Conservation (phyloP, 2,329 filamentous ascomycete genomes). For the Grosmannia huntii region DNA sequence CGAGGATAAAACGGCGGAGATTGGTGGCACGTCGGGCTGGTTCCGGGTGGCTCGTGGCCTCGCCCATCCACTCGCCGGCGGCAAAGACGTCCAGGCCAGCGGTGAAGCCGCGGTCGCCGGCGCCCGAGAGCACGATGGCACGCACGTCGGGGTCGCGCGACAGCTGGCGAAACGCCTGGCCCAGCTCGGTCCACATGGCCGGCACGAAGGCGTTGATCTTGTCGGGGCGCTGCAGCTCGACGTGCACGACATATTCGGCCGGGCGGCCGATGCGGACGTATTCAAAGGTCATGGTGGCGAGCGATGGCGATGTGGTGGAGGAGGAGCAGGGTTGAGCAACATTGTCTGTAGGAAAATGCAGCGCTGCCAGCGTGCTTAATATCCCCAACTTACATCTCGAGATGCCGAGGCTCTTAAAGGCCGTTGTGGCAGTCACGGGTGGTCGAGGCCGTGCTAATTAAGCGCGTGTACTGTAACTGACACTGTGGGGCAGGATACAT, state of each 20-base stretch:
- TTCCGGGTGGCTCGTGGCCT: conserved; percentile 39
- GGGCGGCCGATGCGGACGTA: conserved; percentile 40
- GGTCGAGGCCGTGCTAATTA: neutral
- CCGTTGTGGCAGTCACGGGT: neutral
- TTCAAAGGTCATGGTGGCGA: conserved; percentile 24
- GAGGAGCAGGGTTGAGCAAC: neutral
- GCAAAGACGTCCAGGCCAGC: conserved; percentile 73
- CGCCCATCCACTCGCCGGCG: conserved; percentile 41
- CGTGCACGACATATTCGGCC: conserved; percentile 63
- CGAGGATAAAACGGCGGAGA: conserved; percentile 55
- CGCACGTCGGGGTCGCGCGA: conserved; percentile 62
- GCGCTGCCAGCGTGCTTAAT: neutral
- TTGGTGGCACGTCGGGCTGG: conserved; percentile 48
- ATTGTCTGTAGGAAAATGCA: neutral
- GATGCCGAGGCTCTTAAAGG: neutral
- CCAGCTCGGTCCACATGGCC: conserved; percentile 76
- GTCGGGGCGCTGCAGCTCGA: conserved; percentile 76
- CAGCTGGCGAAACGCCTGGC: conserved; percentile 56
- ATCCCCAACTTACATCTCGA: neutral
- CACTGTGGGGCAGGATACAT: neutral
- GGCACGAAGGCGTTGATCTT: conserved; percentile 85
- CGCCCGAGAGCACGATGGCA: conserved; percentile 65
- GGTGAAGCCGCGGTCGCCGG: conserved; percentile 74
- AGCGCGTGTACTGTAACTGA: neutral
- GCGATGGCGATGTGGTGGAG: neutral